Conservation (phyloP, 371 early-diverging fungal species). For the Sanchytrium tribonematis region DNA sequence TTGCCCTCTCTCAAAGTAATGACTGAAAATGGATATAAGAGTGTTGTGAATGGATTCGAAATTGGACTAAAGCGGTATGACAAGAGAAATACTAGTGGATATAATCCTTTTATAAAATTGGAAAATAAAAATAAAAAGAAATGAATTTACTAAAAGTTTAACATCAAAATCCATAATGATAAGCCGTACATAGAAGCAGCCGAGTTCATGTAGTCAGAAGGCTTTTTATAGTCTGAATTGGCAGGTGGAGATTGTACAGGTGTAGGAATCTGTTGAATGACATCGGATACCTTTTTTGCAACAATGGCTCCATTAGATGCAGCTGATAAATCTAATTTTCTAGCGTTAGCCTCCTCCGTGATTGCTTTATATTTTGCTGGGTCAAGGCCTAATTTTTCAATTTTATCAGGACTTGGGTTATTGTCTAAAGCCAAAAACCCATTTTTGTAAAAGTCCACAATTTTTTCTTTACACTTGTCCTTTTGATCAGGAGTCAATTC, state of each 20-base stretch:
- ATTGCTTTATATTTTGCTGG: not conserved
- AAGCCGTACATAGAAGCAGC: too few species aligned
- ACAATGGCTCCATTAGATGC: too few species aligned
- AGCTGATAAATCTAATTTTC: not conserved
- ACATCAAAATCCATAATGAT: too few species aligned
- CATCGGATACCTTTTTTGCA: too few species aligned
- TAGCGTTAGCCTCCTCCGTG: not conserved
- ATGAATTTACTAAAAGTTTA: not conserved
- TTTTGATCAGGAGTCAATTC: too few species aligned
- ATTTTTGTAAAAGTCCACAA: not conserved
- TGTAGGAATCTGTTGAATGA: too few species aligned
- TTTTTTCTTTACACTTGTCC: not conserved
- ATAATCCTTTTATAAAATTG: too few species aligned
- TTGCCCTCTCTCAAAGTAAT: not conserved
- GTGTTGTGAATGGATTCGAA: not conserved
- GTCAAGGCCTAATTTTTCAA: not conserved
- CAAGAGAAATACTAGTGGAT: not conserved
- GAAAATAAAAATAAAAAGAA: not conserved
- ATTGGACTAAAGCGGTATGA: not conserved
- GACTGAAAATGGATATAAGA: not conserved
- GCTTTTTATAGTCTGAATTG: too few species aligned
- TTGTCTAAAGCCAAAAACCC: not conserved
- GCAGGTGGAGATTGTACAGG: too few species aligned
- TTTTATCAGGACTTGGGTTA: not conserved
- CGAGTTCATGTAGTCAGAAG: too few species aligned